Conservation (phyloP, 2,329 filamentous ascomycete species). For the Colletotrichum aenigma region DNA sequence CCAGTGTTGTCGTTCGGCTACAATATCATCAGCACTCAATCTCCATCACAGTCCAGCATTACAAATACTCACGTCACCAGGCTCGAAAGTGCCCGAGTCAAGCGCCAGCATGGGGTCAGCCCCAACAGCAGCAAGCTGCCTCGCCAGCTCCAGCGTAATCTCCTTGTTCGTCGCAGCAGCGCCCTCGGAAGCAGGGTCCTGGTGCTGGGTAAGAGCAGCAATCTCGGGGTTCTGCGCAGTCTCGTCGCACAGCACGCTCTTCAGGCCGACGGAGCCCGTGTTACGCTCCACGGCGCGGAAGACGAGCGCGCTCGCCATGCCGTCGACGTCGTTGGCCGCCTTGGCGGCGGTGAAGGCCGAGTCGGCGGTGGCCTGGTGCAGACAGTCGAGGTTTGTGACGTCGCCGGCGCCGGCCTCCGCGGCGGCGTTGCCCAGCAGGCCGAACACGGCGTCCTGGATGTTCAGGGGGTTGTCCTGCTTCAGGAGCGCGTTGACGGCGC, state of each 20-base stretch:
- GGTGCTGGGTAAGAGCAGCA: slow-evolving; percentile 66
- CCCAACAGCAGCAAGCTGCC: slow-evolving; percentile 64
- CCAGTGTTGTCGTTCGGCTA: slow-evolving; percentile 23
- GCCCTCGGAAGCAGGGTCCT: slow-evolving; percentile 66
- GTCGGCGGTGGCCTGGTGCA: slow-evolving; percentile 63
- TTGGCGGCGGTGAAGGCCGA: slow-evolving; percentile 67
- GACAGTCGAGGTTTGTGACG: slow-evolving; percentile 54
- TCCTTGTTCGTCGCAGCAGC: slow-evolving; percentile 64
- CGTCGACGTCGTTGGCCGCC: slow-evolving; percentile 54
- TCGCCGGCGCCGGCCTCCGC: slow-evolving; percentile 40
- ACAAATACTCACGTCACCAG: slow-evolving; percentile 52
- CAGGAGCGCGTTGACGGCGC: slow-evolving; percentile 46
- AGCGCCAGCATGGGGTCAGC: slow-evolving; percentile 67
- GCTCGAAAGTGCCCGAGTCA: slow-evolving; percentile 65
- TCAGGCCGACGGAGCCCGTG: slow-evolving; percentile 59
- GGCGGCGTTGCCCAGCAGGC: slow-evolving; percentile 45
- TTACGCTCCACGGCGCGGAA: slow-evolving; percentile 64
- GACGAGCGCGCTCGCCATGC: slow-evolving; percentile 57
- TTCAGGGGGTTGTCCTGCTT: slow-evolving; percentile 56
- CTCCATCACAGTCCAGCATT: neutral
- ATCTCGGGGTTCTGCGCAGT: slow-evolving; percentile 69
- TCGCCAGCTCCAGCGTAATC: slow-evolving; percentile 62
- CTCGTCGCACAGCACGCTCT: slow-evolving; percentile 62
- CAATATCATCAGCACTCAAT: neutral
- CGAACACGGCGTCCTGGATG: slow-evolving; percentile 55